These are phyloP conservation scores for Cymodocea nodosa DNA, from an alignment of 116 monocot genomes.

Conservation along the genomic window DNA sequence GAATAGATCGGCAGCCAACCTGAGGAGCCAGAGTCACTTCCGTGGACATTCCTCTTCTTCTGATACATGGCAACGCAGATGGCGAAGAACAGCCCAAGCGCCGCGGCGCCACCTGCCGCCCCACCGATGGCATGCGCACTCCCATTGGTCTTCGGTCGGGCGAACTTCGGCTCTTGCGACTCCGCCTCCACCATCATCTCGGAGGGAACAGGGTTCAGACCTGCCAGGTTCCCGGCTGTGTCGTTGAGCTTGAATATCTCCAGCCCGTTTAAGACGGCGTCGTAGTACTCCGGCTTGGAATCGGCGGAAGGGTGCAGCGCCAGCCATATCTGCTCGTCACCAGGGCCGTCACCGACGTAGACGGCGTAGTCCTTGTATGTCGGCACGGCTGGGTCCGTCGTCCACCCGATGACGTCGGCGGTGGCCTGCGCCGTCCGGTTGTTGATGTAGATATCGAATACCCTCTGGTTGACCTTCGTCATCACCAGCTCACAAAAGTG, in stretches of 20 bases:
- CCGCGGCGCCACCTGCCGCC: constrained; percentile 25
- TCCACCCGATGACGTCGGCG: constrained; percentile 63
- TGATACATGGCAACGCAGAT: constrained; percentile 26
- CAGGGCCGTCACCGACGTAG: constrained; percentile 32
- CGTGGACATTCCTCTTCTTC: constrained; percentile 10
- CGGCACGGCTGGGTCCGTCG: constrained; percentile 35
- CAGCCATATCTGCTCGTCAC: constrained; percentile 45
- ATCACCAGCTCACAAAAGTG: constrained; percentile 78
- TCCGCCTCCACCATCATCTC: constrained; percentile 25
- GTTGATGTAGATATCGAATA: constrained; percentile 71
- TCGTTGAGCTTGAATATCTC: constrained; percentile 72
- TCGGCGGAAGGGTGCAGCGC: constrained; percentile 41
- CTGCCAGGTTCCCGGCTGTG: constrained; percentile 42
- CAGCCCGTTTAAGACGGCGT: constrained; percentile 63
- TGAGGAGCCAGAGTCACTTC: constrained; percentile 5
- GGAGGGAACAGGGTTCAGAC: constrained; percentile 51
- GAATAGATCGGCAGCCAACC: constrained; percentile 44
- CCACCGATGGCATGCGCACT: constrained; percentile 10
- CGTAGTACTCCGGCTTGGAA: constrained; percentile 49
- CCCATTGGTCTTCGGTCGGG: background rate
- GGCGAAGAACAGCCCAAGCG: constrained; percentile 17
- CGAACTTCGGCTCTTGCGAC: background rate
- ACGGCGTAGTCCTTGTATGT: constrained; percentile 62
- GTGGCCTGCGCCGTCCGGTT: constrained; percentile 59
- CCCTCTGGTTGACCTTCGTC: constrained; percentile 56